These are phyloP conservation scores for Dendrothele bispora DNA, from an alignment of 768 basidiomycete genomes.

Conservation along the genomic window DNA sequence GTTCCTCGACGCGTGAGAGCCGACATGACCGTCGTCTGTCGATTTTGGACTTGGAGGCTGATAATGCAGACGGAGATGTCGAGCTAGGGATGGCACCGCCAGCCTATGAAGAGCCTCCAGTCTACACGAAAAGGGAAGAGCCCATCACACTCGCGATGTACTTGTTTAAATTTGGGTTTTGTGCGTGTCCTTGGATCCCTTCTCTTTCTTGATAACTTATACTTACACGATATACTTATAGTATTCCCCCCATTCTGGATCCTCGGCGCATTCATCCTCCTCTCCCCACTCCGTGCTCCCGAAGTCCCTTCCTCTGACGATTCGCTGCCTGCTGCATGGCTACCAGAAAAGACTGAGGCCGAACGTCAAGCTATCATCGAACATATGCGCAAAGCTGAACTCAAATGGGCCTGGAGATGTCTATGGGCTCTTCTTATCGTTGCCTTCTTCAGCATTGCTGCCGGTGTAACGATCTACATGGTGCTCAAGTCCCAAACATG, in stretches of 20 bases:
- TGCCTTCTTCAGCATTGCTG: neutral
- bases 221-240: constrained; percentile 13
- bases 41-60: too few species aligned
- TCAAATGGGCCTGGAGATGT: constrained; percentile 7
- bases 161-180: constrained; percentile 63
- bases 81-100: too few species aligned
- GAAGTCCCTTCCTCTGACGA: constrained; percentile 1
- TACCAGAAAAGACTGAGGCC: constrained; percentile 27
- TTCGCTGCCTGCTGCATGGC: constrained; percentile 23
- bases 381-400: constrained; percentile 19
- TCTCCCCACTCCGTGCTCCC: constrained; percentile 40
- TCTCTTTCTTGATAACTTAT: neutral
- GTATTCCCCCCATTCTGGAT: constrained; percentile 54
- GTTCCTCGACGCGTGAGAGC: too few species aligned
- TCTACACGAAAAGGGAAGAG: constrained; percentile 49
- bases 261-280: constrained; percentile 37
- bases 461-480: constrained; percentile 18
- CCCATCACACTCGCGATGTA: constrained; percentile 57
- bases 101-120: too few species aligned
- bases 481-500: too few species aligned
- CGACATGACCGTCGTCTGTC: too few species aligned
- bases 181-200: constrained; percentile 42
- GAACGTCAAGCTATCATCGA: constrained; percentile 25
- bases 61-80: too few species aligned
- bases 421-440: constrained; percentile 1